Base-by-base conservation (phyloP, 176 grass and related monocot genomes). In the Paspalum notatum region DNA sequence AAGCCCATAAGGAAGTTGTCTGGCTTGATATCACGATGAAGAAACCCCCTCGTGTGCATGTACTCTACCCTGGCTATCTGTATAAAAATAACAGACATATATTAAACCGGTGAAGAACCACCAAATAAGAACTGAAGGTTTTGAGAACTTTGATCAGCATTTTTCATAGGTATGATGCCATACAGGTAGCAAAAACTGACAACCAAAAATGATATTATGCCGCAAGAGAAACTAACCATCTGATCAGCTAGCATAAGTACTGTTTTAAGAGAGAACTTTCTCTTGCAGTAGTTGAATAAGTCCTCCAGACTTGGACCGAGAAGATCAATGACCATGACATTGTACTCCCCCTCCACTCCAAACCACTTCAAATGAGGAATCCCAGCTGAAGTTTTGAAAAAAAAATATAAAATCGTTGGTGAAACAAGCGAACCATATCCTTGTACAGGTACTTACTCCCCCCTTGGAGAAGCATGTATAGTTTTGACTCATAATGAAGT, bases 321-420 rank as follows among this genome's bases (percentile, higher is more conserved):
- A 86, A 96, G 93, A 90, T 96, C 93, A 71, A 96, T 96, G 73
- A 92, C 93, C 93, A 96, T 96, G 56, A 90, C 83, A 93, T 96
- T 96, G 85, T 96, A 96, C 52, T 96, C 93, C 66, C 93, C 93
- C 47, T 96, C 93, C 62, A 96, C 87, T 12, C 93, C 93, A 71
- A 96, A 92, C 90, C 90, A 96, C 57, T 96, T 96, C 66, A 96
- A 46, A 75, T 86, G 90, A 60, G 93, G 93, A 83, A 96, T 81
- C 10, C 93, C 93, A 88, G 90, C 93, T 96, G 81, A 55, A 86
- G 56, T 80, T 91, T 73, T 32, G 20, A 79, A 62, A 27, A 75
- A 32, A 16, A 68, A 77, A 79, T 74, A 80, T 81, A 20, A 66
- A 73, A 83, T 45, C 2, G 13, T 26, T 77, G 43, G 60, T 53